These are phyloP conservation scores for Morella rubra DNA, from an alignment of 306 rosid species.

Conservation along the genomic window DNA sequence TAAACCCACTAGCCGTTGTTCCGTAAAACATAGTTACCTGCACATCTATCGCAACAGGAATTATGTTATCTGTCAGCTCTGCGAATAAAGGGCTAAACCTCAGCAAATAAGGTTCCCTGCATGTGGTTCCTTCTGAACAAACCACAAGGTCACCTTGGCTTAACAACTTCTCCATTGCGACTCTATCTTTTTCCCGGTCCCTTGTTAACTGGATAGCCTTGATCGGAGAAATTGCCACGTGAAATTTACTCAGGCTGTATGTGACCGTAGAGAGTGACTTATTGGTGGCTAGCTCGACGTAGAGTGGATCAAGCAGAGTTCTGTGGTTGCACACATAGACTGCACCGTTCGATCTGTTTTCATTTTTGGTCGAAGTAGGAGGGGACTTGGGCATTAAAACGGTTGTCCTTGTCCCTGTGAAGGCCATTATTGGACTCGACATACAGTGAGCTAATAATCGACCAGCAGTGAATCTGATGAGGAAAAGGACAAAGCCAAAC, in stretches of 20 bases:
- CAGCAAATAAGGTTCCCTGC: constrained; percentile 70
- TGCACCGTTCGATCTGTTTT: constrained; percentile 34
- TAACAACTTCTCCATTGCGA: constrained; percentile 41
- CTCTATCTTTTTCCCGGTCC: constrained; percentile 46
- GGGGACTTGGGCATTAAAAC: constrained; percentile 16
- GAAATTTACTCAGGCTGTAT: constrained; percentile 58
- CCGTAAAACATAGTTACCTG: constrained; percentile 60
- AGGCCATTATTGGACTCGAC: constrained; percentile 50
- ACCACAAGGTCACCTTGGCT: constrained; percentile 56
- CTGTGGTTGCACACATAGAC: constrained; percentile 73
- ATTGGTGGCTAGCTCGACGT: constrained; percentile 30
- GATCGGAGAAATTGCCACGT: constrained; percentile 54
- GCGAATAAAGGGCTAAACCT: constrained; percentile 79
- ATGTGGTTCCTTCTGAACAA: constrained; percentile 84
- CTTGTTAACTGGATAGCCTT: constrained; percentile 50
- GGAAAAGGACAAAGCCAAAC: constrained; percentile 42
- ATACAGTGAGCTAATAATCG: constrained; percentile 39
- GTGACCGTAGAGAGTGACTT: constrained; percentile 54
- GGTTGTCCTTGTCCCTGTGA: constrained; percentile 51
- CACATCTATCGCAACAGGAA: constrained; percentile 62
- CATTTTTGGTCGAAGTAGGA: neutral
- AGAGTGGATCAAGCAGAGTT: constrained; percentile 74
- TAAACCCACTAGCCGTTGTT: constrained; percentile 61
- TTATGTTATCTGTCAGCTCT: constrained; percentile 54
- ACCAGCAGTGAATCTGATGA: constrained; percentile 40